Evolutionary conservation across 441 rosid genomes (phyloP), one percentile per base, ranked within the genome.

Genomic region (Gossypium schwendimanii): DNA sequence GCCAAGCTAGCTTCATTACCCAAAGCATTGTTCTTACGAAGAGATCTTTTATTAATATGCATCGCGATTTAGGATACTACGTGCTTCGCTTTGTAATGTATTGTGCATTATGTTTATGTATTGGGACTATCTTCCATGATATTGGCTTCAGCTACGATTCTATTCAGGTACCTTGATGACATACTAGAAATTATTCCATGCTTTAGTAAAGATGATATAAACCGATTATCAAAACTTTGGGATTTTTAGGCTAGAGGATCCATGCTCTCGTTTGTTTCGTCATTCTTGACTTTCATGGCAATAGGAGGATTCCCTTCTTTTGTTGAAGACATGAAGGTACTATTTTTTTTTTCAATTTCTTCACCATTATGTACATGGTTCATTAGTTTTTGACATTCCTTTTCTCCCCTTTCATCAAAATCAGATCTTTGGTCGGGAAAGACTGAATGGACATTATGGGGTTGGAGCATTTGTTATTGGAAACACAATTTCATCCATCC

Each of bases 231-330:
- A 4, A 39, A 11, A 17, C 4, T 31, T 21, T 2, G 23, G 54
- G 36, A 72, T 70, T 73, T 36, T 64, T 79, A 88, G 89, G 89
- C 80, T 44, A 84, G 89, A 77, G 88, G 85, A 26, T 80, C 87
- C 0, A 73, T 88, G 88, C 66, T 87, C 11, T 74, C 78, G 83
- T 88, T 88, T 15, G 70, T 88, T 9, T 73, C 88, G 5, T 60
- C 88, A 18, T 88, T 87, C 79, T 77, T 88, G 39, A 85, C 93
- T 0, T 85, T 88, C 79, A 88, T 87, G 93, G 73, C 93, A 3
- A 87, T 88, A 8, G 91, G 93, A 1, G 91, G 93, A 21, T 88
- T 88, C 66, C 93, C 91, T 66, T 88, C 91, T 41, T 88, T 88
- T 41, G 87, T 87, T 1, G 93, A 88, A 63, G 93, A 88, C 52